Evolutionary conservation across 495 filamentous ascomycete genomes (phyloP), one percentile per base, ranked within the genome.

Genomic region (Sphaerosporella brunnea): DNA sequence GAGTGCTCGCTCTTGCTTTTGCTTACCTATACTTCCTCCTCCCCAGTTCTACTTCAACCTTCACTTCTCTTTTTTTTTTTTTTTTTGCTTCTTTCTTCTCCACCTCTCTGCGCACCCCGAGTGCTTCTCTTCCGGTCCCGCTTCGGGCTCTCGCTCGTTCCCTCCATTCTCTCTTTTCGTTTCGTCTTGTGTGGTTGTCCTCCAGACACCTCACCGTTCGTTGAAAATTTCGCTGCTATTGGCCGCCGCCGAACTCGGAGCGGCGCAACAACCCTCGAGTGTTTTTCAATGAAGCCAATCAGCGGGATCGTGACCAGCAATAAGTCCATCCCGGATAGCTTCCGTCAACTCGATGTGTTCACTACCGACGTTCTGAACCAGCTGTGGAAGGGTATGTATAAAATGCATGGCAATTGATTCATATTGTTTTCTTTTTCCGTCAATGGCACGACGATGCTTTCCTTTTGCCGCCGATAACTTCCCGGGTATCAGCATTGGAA

Each of bases 331-430:
- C 52, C 55, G 15, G 55, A 59, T 44, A 54, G 51, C 36, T 59
- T 59, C 47, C 51, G 52, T 41, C 55, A 55, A 36, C 51, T 59
- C 26, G 56, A 59, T 49, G 50, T 48, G 8, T 59, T 59, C 34
- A 59, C 55, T 16, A 55, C 56, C 20, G 56, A 59, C 30, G 54
- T 59, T 44, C 50, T 59, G 34, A 59, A 49, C 18, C 54, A 59
- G 40, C 47, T 59, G 48, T 59, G 56, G 56, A 59, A 59, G 49
- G 58, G 56, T 59, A 52, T 54, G 56, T 59, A 47, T 32, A 46
- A 46, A 46, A 20, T 19, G 26, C 11, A 46, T 43, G 36, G 36
- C 13, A 5, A 8, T 39, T 39, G n/a, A n/a, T 44, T 9, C 8
- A 44, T 15, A 9, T 25, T 19, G 5, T 39, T 15, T 15, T 39